Evolutionary conservation across 768 basidiomycete species (phyloP), one percentile per base, ranked within the genome.

Genomic region (Boletus reticulatus): DNA sequence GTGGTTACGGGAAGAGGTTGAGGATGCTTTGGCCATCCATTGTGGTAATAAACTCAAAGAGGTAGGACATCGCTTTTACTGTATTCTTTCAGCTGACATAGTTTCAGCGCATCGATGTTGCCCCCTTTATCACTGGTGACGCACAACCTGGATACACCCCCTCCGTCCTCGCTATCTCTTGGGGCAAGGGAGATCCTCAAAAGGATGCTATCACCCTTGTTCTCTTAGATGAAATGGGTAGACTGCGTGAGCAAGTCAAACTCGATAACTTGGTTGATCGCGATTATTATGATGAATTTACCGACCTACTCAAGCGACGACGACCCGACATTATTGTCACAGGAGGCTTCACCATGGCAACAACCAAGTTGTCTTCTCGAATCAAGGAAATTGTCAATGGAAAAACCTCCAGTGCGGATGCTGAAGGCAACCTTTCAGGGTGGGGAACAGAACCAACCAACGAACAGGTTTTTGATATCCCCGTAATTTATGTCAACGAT

Each of bases 161-260:
- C 46, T 79, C 87, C 20, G 93, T 98, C 20, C 80, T 99, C 41
- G 92, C 95, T 4, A 72, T 96, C 53, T 96, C 95, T 8, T 94
- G 93, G 87, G 97, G 97, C 37, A 88, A 91, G 73, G 97, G 97
- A 37, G 94, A 97, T 63, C 92, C 93, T 38, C 85, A 88, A 64
- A 90, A 89, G 65, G 96, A 99, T 70, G 86, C 88, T 8, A 89
- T 98, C 52, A 82, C 85, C 20, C 75, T 93, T 39, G 88, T 95
- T 54, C 91, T 86, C 75, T 67, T 98, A 44, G 95, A 98, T 65
- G 84, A 92, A 58, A 86, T 85, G 44, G 96, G 97, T 17, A 88
- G 92, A 46, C 78, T 95, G 66, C 88, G 93, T n/a, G 92, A 97
- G 63, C 88, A 93, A 58, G 82, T 85, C 43, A 91, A 89, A 67